Base-by-base conservation (phyloP, 352 stramenopile species). In the Phytopythium sindhum region DNA sequence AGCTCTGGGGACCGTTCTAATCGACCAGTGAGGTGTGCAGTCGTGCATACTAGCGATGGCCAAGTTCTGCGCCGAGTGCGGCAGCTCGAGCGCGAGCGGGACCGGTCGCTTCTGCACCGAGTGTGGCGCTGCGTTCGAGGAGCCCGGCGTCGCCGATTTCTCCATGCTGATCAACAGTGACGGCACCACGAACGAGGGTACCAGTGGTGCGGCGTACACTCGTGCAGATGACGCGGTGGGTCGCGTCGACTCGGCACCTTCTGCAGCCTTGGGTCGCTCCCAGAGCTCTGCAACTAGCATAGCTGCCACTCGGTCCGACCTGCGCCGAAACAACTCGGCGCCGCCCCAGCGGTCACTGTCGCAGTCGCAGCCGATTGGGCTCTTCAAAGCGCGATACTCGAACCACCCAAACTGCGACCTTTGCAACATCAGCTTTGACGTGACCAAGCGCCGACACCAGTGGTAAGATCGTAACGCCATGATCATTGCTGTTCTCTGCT, bases 331-430 rank as follows among this genome's bases (percentile, higher is more conserved):
- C 9, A 56, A 65, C 26, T 65, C 66, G 31, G 42, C 58, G 31
- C 65, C 65, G 33, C 44, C 23, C 44, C 45, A 41, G 59, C 39
- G 45, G 17, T 44, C 53, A 33, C 53, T 47, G 29, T 59, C 53
- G 21, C 26, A 60, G 41, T 41, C 65, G 14, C 33, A 57, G 59
- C 52, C 57, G 4, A 63, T 50, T 29, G 75, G 77, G 3, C 62
- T 87, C 26, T 61, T 86, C 24, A 77, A 55, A 15, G 56, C 69
- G 1, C 80, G 80, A 17, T 91, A 91, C 64, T 65, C 72, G 10
- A 73, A 87, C 58, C 80, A 91, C 45, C 82, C 82, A 3, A 86
- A 84, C 56, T 89, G 80, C 71, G 80, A 89, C 51, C 64, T 89
- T n/a, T 91, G 81, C 68, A 66, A 59, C 35, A 57, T 81, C 28